These are phyloP conservation scores for Aspergillus thermomutatus DNA, from an alignment of 2,329 filamentous ascomycete genomes.

Conservation along the genomic window DNA sequence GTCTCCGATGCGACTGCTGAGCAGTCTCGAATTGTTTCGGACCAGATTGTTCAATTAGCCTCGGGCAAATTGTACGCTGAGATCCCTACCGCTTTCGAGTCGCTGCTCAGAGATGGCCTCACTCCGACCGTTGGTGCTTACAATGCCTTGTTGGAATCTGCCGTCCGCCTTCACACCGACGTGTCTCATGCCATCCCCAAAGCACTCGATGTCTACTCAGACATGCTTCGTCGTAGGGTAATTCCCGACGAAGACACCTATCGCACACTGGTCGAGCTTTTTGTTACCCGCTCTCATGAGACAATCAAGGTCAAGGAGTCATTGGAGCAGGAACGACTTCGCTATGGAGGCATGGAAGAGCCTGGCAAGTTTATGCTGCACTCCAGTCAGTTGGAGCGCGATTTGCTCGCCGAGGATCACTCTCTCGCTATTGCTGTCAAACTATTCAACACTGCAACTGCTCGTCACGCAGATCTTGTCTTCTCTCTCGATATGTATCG, in stretches of 20 bases:
- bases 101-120: constrained; percentile 78
- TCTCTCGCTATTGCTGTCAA: constrained; percentile 80
- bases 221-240: constrained; percentile 87
- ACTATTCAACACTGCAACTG: constrained; percentile 74
- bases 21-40: constrained; percentile 67
- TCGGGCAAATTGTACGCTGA: constrained; percentile 73
- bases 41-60: constrained; percentile 73
- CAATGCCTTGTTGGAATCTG: constrained; percentile 82
- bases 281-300: constrained; percentile 77
- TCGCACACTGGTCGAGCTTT: constrained; percentile 76
- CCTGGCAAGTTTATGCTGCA: constrained; percentile 82
- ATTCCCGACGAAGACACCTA: constrained; percentile 81
- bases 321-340: constrained; percentile 75
- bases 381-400: constrained; percentile 82
- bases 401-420: constrained; percentile 82
- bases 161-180: constrained; percentile 74
- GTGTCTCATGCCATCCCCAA: constrained; percentile 84
- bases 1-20: constrained; percentile 51
- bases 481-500: constrained; percentile 83
- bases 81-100: constrained; percentile 87
- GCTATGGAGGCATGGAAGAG: constrained; percentile 83
- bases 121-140: constrained; percentile 83
- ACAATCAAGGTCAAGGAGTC: constrained; percentile 68
- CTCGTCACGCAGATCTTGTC: constrained; percentile 55
- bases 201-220: constrained; percentile 89